Base-by-base conservation (phyloP, 441 rosid genomes). In the Geranium incanum region DNA sequence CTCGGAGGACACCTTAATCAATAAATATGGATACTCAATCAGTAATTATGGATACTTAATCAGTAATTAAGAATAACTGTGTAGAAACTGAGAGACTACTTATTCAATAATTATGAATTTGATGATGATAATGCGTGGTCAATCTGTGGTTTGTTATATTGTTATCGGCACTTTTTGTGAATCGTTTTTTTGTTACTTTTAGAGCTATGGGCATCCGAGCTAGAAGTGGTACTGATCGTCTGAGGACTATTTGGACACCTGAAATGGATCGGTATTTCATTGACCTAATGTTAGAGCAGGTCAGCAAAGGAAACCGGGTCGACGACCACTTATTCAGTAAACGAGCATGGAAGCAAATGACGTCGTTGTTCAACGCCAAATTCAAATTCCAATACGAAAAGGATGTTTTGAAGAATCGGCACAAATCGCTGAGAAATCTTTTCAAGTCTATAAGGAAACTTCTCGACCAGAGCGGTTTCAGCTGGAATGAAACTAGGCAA, bases 281-380 rank as follows among this genome's bases (percentile, higher is more conserved):
- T 3, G 86, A 85, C 36, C 85, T 89, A 0, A 82, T 87, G 86
- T 48, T 89, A 59, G 94, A 93, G 55, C 91, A 93, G 75, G 88
- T 85, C 41, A 79, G 76, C 74, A 84, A 82, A 76, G 95, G 95
- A 67, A 89, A 89, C 64, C 84, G 78, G 75, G 81, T 87, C 45
- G 94, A 93, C 59, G 94, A 90, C 75, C 89, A 84, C 71, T 78
- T 88, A 52, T 90, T 87, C 77, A 88, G 95, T 72, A 88, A 88
- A 77, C 83, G 90, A 50, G 97, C 97, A 19, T 93, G 97, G 98
- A 89, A 89, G 81, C 75, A 80, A 23, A 90, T 93, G 98, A 75
- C 86, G 16, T 75, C 76, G 9, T 62, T 83, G 83, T 88, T 90
- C 84, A 83, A 87, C 68, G 75, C 82, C 0, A 93, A 80, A 69